Evolutionary conservation across 2,329 filamentous ascomycete species (phyloP).

Genomic region (Aspergillus viridinutans): DNA sequence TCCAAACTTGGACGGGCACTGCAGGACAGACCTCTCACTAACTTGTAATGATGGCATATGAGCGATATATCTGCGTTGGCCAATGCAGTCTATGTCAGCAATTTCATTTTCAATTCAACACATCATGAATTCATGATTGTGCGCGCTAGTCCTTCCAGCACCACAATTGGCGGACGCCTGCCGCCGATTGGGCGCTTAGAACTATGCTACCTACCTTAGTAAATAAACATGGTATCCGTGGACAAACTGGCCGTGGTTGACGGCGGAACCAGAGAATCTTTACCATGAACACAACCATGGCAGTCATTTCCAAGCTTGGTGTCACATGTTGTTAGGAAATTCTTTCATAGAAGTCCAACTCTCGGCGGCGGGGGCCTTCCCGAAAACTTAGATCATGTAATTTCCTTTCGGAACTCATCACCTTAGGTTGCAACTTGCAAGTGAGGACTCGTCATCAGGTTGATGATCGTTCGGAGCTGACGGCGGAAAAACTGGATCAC

Average conservation of each 20-base stretch:
- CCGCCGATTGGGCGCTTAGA: not conserved
- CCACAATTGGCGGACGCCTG: not conserved
- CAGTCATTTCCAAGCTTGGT: not conserved
- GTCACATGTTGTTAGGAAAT: not conserved
- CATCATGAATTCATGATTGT: not conserved
- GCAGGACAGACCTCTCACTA: not conserved
- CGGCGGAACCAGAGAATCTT: constrained; percentile 5
- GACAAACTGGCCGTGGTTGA: constrained; percentile 10
- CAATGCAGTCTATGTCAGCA: not conserved
- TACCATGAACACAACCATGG: constrained; percentile 1
- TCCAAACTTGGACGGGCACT: not conserved
- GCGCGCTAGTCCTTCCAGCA: not conserved
- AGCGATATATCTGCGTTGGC: not conserved
- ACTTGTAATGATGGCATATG: not conserved
- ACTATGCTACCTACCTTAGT: not conserved
- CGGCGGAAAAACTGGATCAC: not conserved
- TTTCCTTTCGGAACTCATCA: not conserved
- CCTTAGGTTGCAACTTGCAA: too few species aligned
- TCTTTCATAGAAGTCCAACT: not conserved
- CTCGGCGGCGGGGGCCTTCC: too few species aligned
- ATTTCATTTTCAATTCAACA: not conserved
- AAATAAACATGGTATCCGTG: constrained; percentile 19
- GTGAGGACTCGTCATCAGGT: not conserved
- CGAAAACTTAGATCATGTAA: not conserved
- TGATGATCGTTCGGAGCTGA: not conserved